phyloP scores from a whole-genome alignment of 2,329 filamentous ascomycete genomes.

The Microdochium trichocladiopsis region DNA sequence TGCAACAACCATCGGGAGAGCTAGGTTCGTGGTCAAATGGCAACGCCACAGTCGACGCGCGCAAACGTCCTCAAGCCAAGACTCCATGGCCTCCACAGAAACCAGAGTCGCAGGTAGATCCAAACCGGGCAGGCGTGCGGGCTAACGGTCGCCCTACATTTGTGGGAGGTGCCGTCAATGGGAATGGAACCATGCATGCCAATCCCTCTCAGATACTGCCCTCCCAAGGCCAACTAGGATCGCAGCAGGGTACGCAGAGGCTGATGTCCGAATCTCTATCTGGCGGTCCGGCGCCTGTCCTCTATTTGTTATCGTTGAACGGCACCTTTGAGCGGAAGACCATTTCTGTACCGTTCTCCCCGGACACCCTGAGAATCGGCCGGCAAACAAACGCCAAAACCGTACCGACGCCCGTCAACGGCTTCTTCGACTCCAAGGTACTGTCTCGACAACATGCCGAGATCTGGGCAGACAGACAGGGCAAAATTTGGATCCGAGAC shows the following conservation, averaged over 20 bases:
- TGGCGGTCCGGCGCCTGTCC: slow-evolving; percentile 65
- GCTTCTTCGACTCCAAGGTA: slow-evolving; percentile 97
- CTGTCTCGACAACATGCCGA: slow-evolving; percentile 94
- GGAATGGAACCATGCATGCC: slow-evolving; percentile 29
- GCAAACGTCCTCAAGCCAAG: slow-evolving; percentile 46
- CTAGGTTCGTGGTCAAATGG: slow-evolving; percentile 43
- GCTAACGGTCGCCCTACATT: slow-evolving; percentile 21
- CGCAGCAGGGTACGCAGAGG: slow-evolving; percentile 47
- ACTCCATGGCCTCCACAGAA: slow-evolving; percentile 42
- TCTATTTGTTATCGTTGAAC: slow-evolving; percentile 85
- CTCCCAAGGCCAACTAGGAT: slow-evolving; percentile 27
- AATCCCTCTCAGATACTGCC: slow-evolving; percentile 26
- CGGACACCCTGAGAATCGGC: slow-evolving; percentile 91
- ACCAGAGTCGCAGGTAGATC: slow-evolving; percentile 38
- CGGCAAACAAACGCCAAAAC: slow-evolving; percentile 97
- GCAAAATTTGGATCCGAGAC: slow-evolving; percentile 93
- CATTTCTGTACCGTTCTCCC: slow-evolving; percentile 84
- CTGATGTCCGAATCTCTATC: slow-evolving; percentile 57
- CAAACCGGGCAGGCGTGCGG: slow-evolving; percentile 31
- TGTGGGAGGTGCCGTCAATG: slow-evolving; percentile 31
- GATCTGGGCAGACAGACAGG: slow-evolving; percentile 76
- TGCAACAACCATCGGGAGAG: slow-evolving; percentile 35
- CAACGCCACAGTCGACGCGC: slow-evolving; percentile 14
- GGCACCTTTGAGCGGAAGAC: slow-evolving; percentile 96
- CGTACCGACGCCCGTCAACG: slow-evolving; percentile 81